Percentiles rank a stretch among this genome's conserved stretches.
These are phyloP conservation scores for Pseudocercospora pini-densiflorae DNA, from an alignment of 2,329 filamentous ascomycete species.

Conservation along the genomic window DNA sequence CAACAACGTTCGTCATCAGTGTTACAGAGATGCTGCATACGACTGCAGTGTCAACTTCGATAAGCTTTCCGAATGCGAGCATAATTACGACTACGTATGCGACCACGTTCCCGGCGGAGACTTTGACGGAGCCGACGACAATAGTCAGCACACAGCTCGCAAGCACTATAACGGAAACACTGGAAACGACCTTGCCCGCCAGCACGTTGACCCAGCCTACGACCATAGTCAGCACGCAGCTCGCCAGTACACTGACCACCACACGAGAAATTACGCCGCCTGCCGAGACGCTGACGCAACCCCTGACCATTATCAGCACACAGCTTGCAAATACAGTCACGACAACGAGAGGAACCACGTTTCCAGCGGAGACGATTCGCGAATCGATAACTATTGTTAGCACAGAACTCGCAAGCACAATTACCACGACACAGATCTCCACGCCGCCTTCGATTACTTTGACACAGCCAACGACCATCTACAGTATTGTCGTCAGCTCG, in stretches of 20 bases:
- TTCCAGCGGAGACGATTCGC: not conserved
- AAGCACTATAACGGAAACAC: not conserved
- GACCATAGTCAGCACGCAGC: not conserved
- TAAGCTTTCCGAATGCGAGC: not conserved
- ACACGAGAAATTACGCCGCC: not conserved
- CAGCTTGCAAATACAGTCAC: not conserved
- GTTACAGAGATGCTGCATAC: not conserved
- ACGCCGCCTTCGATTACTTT: not conserved
- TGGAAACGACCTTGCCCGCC: not conserved
- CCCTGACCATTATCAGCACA: not conserved
- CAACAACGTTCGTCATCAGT: not conserved
- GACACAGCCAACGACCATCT: not conserved
- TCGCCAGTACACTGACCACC: not conserved
- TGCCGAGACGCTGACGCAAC: not conserved
- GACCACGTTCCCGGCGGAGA: not conserved
- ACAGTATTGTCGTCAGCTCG: not conserved
- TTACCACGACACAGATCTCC: not conserved
- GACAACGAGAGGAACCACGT: not conserved
- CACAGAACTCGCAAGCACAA: not conserved
- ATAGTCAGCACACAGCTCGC: not conserved
- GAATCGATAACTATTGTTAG: not conserved
- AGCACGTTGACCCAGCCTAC: not conserved
- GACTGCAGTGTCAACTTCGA: not conserved
- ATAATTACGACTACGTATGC: not conserved
- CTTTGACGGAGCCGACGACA: not conserved